Percentiles rank a stretch among this genome's conserved stretches.
phyloP scores from a whole-genome alignment of 306 rosid species.

The Betula pendula region DNA sequence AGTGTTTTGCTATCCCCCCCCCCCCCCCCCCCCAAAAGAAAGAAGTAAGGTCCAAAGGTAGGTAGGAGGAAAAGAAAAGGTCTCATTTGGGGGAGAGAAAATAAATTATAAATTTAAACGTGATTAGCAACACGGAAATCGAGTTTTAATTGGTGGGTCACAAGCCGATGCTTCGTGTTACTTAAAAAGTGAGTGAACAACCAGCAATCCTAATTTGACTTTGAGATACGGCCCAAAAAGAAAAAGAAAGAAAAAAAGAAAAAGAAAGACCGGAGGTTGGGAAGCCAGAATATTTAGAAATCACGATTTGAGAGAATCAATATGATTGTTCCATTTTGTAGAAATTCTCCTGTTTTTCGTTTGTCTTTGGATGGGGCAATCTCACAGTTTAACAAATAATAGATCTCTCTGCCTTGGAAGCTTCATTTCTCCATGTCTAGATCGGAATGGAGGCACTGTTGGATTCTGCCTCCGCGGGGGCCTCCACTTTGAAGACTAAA shows the following conservation, averaged over 20 bases:
- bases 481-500: neutral
- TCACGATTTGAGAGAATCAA: neutral
- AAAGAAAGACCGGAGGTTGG: neutral
- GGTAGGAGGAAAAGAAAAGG: too few species aligned
- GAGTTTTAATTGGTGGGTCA: neutral
- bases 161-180: neutral
- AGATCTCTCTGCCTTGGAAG: neutral
- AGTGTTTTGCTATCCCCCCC: too few species aligned
- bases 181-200: neutral
- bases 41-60: too few species aligned
- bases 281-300: neutral
- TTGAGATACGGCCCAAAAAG: neutral
- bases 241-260: neutral
- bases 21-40: too few species aligned
- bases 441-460: constrained; percentile 2
- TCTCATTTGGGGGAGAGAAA: too few species aligned
- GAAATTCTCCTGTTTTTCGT: neutral
- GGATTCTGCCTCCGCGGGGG: neutral
- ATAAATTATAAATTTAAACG: too few species aligned
- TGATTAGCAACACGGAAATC: neutral
- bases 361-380: too few species aligned
- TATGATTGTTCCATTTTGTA: neutral
- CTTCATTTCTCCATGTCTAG: neutral
- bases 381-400: too few species aligned
- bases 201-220: constrained; percentile 9